A percentile compares a stretch with the other conserved stretches of the same genome.
Evolutionary conservation across 257 asterid genomes (phyloP).

Genomic region (Ilex asprella): DNA sequence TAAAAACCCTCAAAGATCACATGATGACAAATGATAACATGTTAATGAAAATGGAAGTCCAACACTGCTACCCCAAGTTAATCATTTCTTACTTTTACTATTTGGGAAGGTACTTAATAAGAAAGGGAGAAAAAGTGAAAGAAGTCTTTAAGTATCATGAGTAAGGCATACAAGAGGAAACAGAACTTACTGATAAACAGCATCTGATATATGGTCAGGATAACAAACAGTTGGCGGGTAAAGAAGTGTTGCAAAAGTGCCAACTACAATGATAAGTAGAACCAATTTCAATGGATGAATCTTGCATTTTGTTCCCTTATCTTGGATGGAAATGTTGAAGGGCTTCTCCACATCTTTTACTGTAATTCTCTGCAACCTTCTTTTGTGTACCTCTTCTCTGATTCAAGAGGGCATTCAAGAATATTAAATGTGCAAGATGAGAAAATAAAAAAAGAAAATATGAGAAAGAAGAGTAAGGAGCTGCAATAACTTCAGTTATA

Average conservation of each 20-base stretch:
- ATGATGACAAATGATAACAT: too few species aligned
- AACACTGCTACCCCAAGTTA: too few species aligned
- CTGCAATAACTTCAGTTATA: conserved; percentile 1
- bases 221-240: conserved; percentile 50
- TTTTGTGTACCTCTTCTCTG: conserved; percentile 47
- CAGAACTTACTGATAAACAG: conserved; percentile 41
- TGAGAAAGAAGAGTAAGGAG: neutral
- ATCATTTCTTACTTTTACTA: too few species aligned
- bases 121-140: too few species aligned
- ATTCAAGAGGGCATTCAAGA: neutral
- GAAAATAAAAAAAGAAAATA: neutral
- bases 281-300: conserved; percentile 46
- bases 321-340: conserved; percentile 30
- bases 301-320: conserved; percentile 41
- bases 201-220: conserved; percentile 16
- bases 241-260: conserved; percentile 34
- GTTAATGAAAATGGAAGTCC: too few species aligned
- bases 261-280: conserved; percentile 30
- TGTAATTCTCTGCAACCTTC: conserved; percentile 48
- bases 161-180: neutral
- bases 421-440: neutral
- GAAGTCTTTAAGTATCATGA: neutral
- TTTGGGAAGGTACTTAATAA: too few species aligned
- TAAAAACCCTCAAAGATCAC: too few species aligned
- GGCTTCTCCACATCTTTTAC: conserved; percentile 39